These are phyloP conservation scores for Fraxinus baroniana DNA, from an alignment of 305 asterid species.

Conservation along the genomic window DNA sequence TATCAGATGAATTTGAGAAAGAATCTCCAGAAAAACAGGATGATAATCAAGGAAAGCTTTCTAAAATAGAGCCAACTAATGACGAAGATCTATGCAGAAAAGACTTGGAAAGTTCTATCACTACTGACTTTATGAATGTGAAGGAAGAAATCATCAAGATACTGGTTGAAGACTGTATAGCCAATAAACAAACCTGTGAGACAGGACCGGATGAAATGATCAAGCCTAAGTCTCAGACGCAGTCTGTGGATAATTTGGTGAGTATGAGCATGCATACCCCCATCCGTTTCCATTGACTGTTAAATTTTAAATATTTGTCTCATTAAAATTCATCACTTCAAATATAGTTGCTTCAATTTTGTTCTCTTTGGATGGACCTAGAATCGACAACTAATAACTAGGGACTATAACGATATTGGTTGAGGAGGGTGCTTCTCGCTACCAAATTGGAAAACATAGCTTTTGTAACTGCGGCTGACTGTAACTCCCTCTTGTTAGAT, in stretches of 20 bases:
- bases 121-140: conserved; percentile 17
- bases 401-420: background rate
- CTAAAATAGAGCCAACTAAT: conserved; percentile 23
- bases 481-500: background rate
- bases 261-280: conserved; percentile 13
- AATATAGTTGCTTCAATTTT: background rate
- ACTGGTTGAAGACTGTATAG: conserved; percentile 14
- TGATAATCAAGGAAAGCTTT: conserved; percentile 21
- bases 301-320: background rate
- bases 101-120: conserved; percentile 22
- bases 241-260: conserved; percentile 32
- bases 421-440: background rate
- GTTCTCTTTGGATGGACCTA: background rate
- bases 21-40: conserved; percentile 14
- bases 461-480: background rate
- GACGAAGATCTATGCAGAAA: conserved; percentile 25
- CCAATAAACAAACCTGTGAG: conserved; percentile 19
- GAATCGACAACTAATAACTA: background rate
- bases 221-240: conserved; percentile 35
- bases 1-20: conserved; percentile 22
- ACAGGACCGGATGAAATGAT: conserved; percentile 27
- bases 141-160: conserved; percentile 25
- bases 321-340: background rate
- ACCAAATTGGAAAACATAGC: background rate
- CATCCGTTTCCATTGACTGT: background rate